Percentiles rank a stretch among this genome's conserved stretches.
Evolutionary conservation across 2,329 filamentous ascomycete genomes (phyloP).

Genomic region (Fulvia fulva): DNA sequence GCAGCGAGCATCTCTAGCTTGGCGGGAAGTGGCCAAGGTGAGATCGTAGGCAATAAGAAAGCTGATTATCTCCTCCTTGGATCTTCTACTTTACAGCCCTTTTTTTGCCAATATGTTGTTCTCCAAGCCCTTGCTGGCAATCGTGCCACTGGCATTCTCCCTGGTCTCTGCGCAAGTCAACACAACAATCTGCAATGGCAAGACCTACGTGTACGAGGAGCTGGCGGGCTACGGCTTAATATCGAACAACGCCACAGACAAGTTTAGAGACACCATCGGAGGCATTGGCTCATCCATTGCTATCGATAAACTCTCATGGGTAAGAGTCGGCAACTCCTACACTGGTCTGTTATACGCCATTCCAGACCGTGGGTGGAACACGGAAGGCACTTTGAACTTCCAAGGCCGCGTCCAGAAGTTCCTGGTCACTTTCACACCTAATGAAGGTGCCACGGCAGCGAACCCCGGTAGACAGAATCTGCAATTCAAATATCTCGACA

Average conservation of each 20-base stretch:
- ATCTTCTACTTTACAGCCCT: not conserved
- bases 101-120: slow-evolving; percentile 4
- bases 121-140: slow-evolving; percentile 4
- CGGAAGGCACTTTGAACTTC: slow-evolving; percentile 65
- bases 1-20: not conserved
- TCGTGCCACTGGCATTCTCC: slow-evolving; percentile 4
- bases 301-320: slow-evolving; percentile 59
- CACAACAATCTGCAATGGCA: slow-evolving; percentile 55
- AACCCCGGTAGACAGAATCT: slow-evolving; percentile 59
- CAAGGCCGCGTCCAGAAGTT: slow-evolving; percentile 67
- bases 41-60: not conserved
- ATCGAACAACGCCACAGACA: slow-evolving; percentile 56
- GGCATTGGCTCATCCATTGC: slow-evolving; percentile 64
- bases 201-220: slow-evolving; percentile 61
- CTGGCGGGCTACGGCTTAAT: slow-evolving; percentile 65
- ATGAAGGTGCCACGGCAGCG: slow-evolving; percentile 47
- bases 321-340: slow-evolving; percentile 51
- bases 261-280: slow-evolving; percentile 65
- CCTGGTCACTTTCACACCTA: slow-evolving; percentile 54
- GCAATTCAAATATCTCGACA: slow-evolving; percentile 59
- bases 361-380: slow-evolving; percentile 64
- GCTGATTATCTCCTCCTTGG: not conserved
- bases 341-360: slow-evolving; percentile 59
- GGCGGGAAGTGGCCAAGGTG: not conserved
- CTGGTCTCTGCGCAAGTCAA: slow-evolving; percentile 33